Base-by-base conservation (phyloP, 1,139 yeast genomes). In the Spathaspora sp. region DNA sequence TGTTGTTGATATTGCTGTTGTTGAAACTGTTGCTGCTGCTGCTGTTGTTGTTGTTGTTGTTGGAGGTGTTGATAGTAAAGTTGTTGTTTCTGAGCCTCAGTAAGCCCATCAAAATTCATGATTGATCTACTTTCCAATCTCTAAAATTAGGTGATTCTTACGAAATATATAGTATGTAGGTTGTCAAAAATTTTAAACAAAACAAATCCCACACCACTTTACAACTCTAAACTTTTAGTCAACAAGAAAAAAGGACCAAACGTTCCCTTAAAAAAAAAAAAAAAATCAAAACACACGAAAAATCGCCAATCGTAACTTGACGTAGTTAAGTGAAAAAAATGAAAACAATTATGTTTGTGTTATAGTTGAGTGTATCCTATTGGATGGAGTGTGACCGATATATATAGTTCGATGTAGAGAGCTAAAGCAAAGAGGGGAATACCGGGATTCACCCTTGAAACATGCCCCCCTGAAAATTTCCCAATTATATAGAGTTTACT, bases 31-130 rank as follows among this genome's bases (percentile, higher is more conserved):
- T 53, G 56, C 31, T 45, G 51, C 11, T 47, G 53, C 31, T 45
- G 53, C n/a, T 49, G 55, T 44, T 46, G 54, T 15, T 50, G 55
- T 24, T 54, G 58, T 38, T 52, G 58, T 11, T 52, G 58, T 31
- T 57, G 60, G 29, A 57, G 48, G 44, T 58, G 61, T 27, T 57
- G 61, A 24, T 50, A 45, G 48, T 63, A 66, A 43, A 64, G 65
- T 55, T 63, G 70, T 47, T 64, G 70, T 58, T 66, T 68, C 56
- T 68, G 70, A 47, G 65, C 67, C 27, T 67, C 70, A 13, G 68
- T 56, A 38, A 67, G 57, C 43, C 63, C 59, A 45, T 65, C 70
- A 56, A 60, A 67, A 48, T 67, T 61, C 72, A 67, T 67, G 2
- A 13, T 37, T 24, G 20, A 9, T 17, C 23, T 39, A 34, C 23